A percentile compares a stretch with the other conserved stretches of the same genome.
phyloP scores from a whole-genome alignment of 169 alveolate species.

The Sarcocystis neurona region DNA sequence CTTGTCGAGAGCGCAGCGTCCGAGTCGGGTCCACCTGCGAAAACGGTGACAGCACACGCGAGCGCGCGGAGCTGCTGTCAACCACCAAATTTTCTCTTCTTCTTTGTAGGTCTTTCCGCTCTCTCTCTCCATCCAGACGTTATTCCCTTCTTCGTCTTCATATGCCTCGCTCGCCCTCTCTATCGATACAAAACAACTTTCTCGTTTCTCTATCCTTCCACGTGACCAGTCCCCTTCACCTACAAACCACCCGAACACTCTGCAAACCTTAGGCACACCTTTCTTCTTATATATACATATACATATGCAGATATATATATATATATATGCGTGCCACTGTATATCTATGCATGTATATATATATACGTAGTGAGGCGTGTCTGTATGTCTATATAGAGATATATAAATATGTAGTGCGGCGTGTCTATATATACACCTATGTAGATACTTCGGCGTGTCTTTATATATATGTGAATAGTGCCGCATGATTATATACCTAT shows the following conservation, averaged over 20 bases:
- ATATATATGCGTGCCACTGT: neutral
- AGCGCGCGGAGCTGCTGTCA: neutral
- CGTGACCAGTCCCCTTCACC: too few relatives aligned
- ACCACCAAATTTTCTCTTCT: neutral
- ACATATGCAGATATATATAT: neutral
- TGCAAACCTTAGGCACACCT: too few relatives aligned
- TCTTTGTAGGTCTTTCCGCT: neutral
- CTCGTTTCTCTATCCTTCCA: too few relatives aligned
- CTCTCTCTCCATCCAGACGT: neutral
- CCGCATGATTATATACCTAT: too few relatives aligned
- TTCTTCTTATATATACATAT: too few relatives aligned
- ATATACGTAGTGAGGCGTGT: too few relatives aligned
- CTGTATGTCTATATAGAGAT: neutral
- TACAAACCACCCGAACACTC: too few relatives aligned
- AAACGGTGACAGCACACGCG: neutral
- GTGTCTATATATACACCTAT: neutral
- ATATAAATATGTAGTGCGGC: neutral
- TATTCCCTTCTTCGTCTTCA: neutral
- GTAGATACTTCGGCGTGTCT: too few relatives aligned
- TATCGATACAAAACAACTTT: neutral
- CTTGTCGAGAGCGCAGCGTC: conserved; percentile 14
- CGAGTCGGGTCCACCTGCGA: conserved; percentile 31
- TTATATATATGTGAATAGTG: too few relatives aligned
- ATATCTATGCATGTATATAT: neutral
- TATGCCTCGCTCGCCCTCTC: neutral